Base-by-base conservation (phyloP, 169 alveolate species). In the Cyclospora cayetanensis region DNA sequence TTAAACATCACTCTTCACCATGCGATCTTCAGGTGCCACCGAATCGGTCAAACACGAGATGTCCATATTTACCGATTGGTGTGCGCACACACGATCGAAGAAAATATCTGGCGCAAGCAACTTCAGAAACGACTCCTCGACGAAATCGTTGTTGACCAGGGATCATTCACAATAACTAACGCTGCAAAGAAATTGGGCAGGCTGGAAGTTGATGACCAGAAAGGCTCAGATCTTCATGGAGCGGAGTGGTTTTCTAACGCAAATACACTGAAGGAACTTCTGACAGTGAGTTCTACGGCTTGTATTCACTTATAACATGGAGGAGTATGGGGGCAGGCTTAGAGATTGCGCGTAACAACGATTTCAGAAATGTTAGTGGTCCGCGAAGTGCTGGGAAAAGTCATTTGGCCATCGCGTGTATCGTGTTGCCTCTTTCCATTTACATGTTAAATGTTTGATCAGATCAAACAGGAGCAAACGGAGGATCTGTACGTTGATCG, bases 21-120 rank as follows among this genome's bases (percentile, higher is more conserved):
- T n/a, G n/a, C n/a, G n/a, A n/a, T n/a, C 9, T n/a, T 25, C 93
- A 90, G 93, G 72, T 98, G 99, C 88, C 99, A 99, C 90, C 91
- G 99, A 79, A 99, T 99, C 35, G 99, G 99, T 0, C 99, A 99
- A 95, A 97, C 99, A 1, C 97, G 99, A 83, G 99, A 98, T 53
- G 99, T 99, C 22, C 98, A 98, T 80, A 99, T 99, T 35, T 99
- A 98, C 94, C 95, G 99, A 80, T 94, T 99, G 65, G 96, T 99
- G 72, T 96, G 99, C 88, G 98, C 96, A 87, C 97, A 97, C 92
- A 98, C 99, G 1, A 99, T 99, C 37, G 99, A 99, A 95, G 99
- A 99, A 93, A 98, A 98, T 93, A 98, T 99, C 42, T 98, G 98
- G 97, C 96, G 98, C 90, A 98, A 98, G 93, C 98, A 98, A 68